Evolutionary conservation across 2,329 filamentous ascomycete genomes (phyloP).

Genomic region (Alternaria triticina): DNA sequence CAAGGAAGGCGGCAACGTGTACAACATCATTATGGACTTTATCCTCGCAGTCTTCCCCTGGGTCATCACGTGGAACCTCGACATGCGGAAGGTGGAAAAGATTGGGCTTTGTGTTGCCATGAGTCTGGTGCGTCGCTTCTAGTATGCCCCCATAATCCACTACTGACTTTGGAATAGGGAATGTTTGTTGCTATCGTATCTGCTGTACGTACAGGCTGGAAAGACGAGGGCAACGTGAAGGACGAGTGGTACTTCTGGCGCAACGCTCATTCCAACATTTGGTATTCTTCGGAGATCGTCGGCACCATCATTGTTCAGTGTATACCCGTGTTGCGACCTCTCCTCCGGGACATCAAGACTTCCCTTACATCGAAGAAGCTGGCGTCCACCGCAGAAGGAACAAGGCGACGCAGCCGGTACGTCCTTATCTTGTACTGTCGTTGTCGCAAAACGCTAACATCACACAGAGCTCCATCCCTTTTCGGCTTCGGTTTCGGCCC

Average conservation of each 20-base stretch:
- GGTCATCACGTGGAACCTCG: constrained; percentile 57
- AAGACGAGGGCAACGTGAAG: constrained; percentile 57
- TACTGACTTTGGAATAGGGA: constrained; percentile 34
- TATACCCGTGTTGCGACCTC: constrained; percentile 59
- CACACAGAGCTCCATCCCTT: constrained; percentile 4
- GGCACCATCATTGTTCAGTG: constrained; percentile 64
- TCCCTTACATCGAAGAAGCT: constrained; percentile 47
- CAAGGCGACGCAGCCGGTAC: constrained; percentile 23
- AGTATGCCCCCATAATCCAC: not conserved
- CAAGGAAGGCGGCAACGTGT: constrained; percentile 61
- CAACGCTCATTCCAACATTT: constrained; percentile 55
- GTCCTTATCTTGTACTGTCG: not conserved
- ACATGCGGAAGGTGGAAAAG: constrained; percentile 58
- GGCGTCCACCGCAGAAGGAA: constrained; percentile 19
- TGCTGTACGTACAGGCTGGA: constrained; percentile 58
- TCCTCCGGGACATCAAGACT: constrained; percentile 53
- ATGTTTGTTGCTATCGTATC: constrained; percentile 59
- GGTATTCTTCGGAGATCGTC: constrained; percentile 60
- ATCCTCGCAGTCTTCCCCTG: constrained; percentile 59
- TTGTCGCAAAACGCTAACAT: not conserved
- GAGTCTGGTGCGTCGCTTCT: constrained; percentile 48
- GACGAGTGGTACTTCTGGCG: constrained; percentile 57
- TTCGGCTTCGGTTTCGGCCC: constrained; percentile 13
- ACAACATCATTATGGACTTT: constrained; percentile 63
- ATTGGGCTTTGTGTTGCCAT: constrained; percentile 58